Base-by-base conservation (phyloP, 78 protist species). In the Dictyostelium brefeldianum region DNA sequence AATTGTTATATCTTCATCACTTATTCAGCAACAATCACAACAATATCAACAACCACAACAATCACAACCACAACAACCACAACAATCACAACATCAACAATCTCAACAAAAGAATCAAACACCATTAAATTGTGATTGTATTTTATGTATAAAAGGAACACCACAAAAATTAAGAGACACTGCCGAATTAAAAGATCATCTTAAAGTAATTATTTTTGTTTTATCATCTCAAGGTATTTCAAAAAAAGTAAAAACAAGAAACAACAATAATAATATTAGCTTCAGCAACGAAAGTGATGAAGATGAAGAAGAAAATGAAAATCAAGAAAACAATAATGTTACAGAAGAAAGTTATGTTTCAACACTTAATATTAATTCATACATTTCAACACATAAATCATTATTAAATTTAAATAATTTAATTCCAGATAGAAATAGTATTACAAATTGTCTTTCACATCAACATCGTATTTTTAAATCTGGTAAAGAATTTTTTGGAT, bases 401-500 rank as follows among this genome's bases (percentile, higher is more conserved):
- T 25, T 62, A 62, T 62, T 62, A 62, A 62, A 62, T 62, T 62
- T 62, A 62, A 62, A 62, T 62, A 62, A 62, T 25, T 25, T 62
- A 62, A 62, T 62, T n/a, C 71, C 71, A 3, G 71, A 62, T 27
- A n/a, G 71, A 62, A 62, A 62, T 27, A 62, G 71, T 62, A 18
- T 62, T 7, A 62, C 71, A 62, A 62, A 62, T 62, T 62, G 71
- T 62, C 41, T 62, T 25, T 62, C 71, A 9, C 71, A 62, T 25
- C 71, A 62, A 62, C 71, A 62, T 9, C 71, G 71, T 11, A 62
- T 62, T n/a, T 62, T 62, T 9, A 62, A 62, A 62, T 62, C 71
- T 25, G 71, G 71, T 11, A 62, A 62, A 62, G 71, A 62, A 27
- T 11, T 62, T 8, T 62, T 22, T 62, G 71, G 71, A 22, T 62